phyloP scores from a whole-genome alignment of 2,329 filamentous ascomycete species.

The Calcarisporium arbuscula region DNA sequence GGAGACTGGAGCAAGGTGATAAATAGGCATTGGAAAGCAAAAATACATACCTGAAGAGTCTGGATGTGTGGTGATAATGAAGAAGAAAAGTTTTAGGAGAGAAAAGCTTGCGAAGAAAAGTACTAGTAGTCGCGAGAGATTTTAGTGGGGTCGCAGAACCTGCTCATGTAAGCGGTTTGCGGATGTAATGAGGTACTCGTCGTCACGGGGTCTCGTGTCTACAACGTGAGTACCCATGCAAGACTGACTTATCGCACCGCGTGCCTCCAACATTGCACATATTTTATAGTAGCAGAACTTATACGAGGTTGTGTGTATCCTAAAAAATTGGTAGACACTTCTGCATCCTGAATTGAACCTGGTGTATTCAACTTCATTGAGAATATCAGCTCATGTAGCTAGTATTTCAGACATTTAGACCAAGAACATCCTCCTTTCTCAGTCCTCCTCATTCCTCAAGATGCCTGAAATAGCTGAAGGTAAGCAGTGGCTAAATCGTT shows the following conservation, averaged over 20 bases:
- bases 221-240: constrained; percentile 13
- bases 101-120: constrained; percentile 22
- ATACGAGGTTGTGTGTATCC: too few relatives aligned
- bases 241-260: neutral
- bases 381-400: too few relatives aligned
- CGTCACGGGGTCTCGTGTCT: constrained; percentile 26
- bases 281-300: too few relatives aligned
- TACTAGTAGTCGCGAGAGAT: constrained; percentile 15
- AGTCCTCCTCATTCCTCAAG: too few relatives aligned
- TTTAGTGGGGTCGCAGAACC: constrained; percentile 7
- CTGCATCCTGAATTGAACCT: too few relatives aligned
- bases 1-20: constrained; percentile 26
- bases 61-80: constrained; percentile 12
- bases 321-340: neutral
- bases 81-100: constrained; percentile 16
- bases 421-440: too few relatives aligned
- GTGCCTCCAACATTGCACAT: too few relatives aligned
- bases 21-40: too few relatives aligned
- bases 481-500: constrained; percentile 15
- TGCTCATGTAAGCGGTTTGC: constrained; percentile 18
- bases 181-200: too few relatives aligned
- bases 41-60: constrained; percentile 23
- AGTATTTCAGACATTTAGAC: too few relatives aligned
- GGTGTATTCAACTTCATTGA: too few relatives aligned
- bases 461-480: constrained; percentile 63